Base-by-base conservation (phyloP, 192 early-diverging fungal genomes). In the Pilaira anomala region DNA sequence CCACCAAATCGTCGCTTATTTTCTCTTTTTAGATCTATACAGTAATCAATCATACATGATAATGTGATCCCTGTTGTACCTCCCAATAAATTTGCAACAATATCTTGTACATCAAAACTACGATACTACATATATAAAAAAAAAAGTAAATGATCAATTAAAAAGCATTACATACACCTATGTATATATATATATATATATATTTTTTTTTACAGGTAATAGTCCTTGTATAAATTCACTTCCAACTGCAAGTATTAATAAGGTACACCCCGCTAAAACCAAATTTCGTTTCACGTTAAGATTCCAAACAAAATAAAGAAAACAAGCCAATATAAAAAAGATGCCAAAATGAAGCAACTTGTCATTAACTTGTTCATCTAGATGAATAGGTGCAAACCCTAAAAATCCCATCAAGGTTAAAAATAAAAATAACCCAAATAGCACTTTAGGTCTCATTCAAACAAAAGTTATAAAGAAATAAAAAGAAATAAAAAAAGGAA, bases 161-260 rank as follows among this genome's bases (percentile, higher is more conserved):
- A 11, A 49, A 29, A 42, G 14, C 16, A 49, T 39, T 3, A 5
- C 8, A 30, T 14, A 18, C 21, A n/a, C n/a, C n/a, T n/a, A n/a
- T n/a, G n/a, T 25, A 55, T 55, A 13, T 14, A 19, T 54, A 3
- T 26, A 25, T 55, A 33, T 26, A 19, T 16, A 48, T 48, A 13
- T n/a, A 22, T 22, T 21, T 9, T 18, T 28, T 29, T 53, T 66
- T 71, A 71, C 74, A 42, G 74, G 74, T 30, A 76, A 59, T 2
- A 71, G 42, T 3, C 64, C 69, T 41, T 76, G 74, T 8, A 76
- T 62, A 18, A 63, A 67, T 59, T 76, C 74, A 49, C 69, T 71
- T 12, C 68, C 65, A 45, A 76, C 13, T 0, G 68, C 46, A 51
- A 66, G 42, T 16, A 48, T 42, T 1, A 76, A 24, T 16, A 76